Percentiles rank a stretch among this genome's conserved stretches.
phyloP scores from a whole-genome alignment of 2,329 filamentous ascomycete genomes.

The Dactylella cylindrospora region DNA sequence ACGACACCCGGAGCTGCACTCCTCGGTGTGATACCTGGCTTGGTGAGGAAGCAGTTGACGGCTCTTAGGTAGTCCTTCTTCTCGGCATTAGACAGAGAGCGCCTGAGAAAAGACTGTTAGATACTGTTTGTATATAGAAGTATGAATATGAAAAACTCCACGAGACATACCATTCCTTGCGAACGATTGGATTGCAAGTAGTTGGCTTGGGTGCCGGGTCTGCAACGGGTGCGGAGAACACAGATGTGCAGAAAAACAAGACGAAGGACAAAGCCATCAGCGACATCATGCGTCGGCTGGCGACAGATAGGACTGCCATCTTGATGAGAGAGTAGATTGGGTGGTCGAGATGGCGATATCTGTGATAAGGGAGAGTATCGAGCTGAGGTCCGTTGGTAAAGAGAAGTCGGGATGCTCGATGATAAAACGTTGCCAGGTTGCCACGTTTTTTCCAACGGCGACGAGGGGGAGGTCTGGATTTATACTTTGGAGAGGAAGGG shows the following conservation, averaged over 20 bases:
- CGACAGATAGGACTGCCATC: slow-evolving; percentile 38
- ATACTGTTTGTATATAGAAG: background rate
- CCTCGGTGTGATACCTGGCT: slow-evolving; percentile 48
- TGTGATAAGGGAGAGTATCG: slow-evolving; percentile 25
- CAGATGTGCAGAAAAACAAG: slow-evolving; percentile 12
- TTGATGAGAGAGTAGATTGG: slow-evolving; percentile 15
- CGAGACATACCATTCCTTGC: slow-evolving; percentile 29
- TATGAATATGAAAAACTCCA: background rate
- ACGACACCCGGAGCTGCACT: slow-evolving; percentile 50
- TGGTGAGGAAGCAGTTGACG: slow-evolving; percentile 51
- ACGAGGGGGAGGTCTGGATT: slow-evolving; percentile 41
- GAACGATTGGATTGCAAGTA: slow-evolving; percentile 5
- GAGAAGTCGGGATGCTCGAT: slow-evolving; percentile 36
- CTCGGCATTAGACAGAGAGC: slow-evolving; percentile 33
- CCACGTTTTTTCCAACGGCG: slow-evolving; percentile 43
- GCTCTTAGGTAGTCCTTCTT: slow-evolving; percentile 51
- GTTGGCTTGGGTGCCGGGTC: background rate
- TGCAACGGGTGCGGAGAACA: slow-evolving; percentile 20
- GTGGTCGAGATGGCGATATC: slow-evolving; percentile 24
- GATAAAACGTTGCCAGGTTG: slow-evolving; percentile 42
- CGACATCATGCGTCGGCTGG: slow-evolving; percentile 29
- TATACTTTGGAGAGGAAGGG: slow-evolving; percentile 34
- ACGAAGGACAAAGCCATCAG: slow-evolving; percentile 15
- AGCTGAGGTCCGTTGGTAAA: slow-evolving; percentile 24
- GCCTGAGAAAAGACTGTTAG: slow-evolving; percentile 29